Evolutionary conservation across 2,329 filamentous ascomycete species (phyloP).

Genomic region (Pseudopithomyces chartarum): DNA sequence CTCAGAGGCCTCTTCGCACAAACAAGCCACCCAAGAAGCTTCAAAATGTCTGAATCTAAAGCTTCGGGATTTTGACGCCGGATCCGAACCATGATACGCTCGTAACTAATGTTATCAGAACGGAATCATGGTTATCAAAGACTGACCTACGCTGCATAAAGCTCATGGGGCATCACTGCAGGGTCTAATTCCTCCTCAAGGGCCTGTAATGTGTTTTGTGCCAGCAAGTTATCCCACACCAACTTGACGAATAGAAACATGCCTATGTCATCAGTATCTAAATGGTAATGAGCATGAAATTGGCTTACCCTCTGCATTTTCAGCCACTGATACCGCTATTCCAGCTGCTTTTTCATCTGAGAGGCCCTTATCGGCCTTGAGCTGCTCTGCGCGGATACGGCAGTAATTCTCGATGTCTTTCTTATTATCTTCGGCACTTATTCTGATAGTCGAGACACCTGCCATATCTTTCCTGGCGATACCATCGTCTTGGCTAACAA

Average conservation of each 20-base stretch:
- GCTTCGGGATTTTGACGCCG: not conserved
- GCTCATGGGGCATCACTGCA: not conserved
- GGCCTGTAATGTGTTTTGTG: no score
- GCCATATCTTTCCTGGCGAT: conserved; percentile 17
- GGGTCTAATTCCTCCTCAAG: no score
- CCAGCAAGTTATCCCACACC: no score
- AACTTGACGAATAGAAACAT: not conserved
- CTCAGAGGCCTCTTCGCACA: conserved; percentile 49
- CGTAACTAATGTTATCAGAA: conserved; percentile 14
- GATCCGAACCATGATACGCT: conserved; percentile 16
- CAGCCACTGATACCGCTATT: conserved; percentile 14
- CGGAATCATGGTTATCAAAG: no score
- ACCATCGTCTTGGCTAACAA: no score
- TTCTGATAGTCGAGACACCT: conserved; percentile 11
- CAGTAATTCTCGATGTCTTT: conserved; percentile 33
- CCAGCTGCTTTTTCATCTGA: conserved; percentile 4
- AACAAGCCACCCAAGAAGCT: conserved; percentile 49
- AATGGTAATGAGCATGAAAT: not conserved
- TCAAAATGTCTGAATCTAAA: conserved; percentile 23
- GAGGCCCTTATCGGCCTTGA: conserved; percentile 3
- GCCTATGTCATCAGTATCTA: not conserved
- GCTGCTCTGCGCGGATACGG: not conserved
- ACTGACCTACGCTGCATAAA: no score
- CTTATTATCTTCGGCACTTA: conserved; percentile 20
- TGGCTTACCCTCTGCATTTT: conserved; percentile 10